Percentiles rank a stretch among this genome's conserved stretches.
phyloP scores from a whole-genome alignment of 1,284 basidiomycete genomes.

The Agaricales sp. region DNA sequence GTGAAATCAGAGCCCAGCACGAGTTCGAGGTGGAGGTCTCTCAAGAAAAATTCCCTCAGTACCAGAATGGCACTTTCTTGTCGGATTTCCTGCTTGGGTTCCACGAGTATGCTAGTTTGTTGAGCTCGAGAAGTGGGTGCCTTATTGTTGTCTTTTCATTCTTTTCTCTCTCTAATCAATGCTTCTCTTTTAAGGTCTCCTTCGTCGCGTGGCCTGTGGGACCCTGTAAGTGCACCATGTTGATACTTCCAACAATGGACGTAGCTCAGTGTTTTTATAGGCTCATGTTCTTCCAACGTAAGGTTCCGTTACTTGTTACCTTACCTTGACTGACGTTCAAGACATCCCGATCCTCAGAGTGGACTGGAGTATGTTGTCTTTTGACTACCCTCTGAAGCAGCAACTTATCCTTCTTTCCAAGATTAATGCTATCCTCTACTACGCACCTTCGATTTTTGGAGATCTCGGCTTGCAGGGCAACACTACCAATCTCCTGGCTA shows the following conservation, averaged over 20 bases:
- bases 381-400: slow-evolving; percentile 13
- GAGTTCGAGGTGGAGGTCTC: slow-evolving; percentile 62
- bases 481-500: slow-evolving; percentile 58
- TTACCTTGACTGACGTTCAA: too few species aligned
- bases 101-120: slow-evolving; percentile 43
- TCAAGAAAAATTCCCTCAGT: slow-evolving; percentile 46
- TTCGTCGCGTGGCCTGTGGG: slow-evolving; percentile 50
- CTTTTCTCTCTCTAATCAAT: slow-evolving; percentile 1
- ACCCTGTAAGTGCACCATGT: slow-evolving; percentile 30
- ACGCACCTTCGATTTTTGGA: slow-evolving; percentile 57
- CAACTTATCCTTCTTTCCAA: slow-evolving; percentile 20
- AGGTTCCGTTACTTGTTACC: too few species aligned
- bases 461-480: slow-evolving; percentile 47
- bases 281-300: slow-evolving; percentile 65
- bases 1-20: slow-evolving; percentile 72
- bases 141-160: background rate
- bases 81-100: slow-evolving; percentile 56
- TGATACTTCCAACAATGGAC: too few species aligned
- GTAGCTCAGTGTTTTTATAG: too few species aligned
- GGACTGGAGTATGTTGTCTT: slow-evolving; percentile 39
- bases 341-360: slow-evolving; percentile 27
- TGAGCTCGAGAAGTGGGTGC: slow-evolving; percentile 37
- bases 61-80: slow-evolving; percentile 47
- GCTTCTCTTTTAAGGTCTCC: slow-evolving; percentile 28
- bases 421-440: slow-evolving; percentile 61